A percentile compares a stretch with the other conserved stretches of the same genome.
Evolutionary conservation across 768 basidiomycete genomes (phyloP).

Genomic region (Mycena haematopus): DNA sequence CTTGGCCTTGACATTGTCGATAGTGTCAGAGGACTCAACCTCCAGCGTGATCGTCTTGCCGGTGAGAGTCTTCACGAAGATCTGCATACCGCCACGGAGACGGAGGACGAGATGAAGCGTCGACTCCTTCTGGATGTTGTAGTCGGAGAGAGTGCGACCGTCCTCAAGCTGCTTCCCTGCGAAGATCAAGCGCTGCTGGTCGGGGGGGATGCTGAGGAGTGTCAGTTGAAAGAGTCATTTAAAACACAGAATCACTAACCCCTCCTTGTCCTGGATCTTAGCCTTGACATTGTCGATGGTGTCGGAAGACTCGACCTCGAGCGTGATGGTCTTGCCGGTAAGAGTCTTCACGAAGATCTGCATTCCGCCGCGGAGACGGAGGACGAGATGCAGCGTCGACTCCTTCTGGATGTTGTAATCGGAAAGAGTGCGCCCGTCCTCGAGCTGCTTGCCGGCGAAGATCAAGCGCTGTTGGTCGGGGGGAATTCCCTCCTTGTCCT

Average conservation of each 20-base stretch:
- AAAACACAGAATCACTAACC: no score
- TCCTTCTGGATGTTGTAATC: constrained; percentile 12
- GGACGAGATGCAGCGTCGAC: constrained; percentile 53
- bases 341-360: constrained; percentile 90
- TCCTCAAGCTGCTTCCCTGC: constrained; percentile 96
- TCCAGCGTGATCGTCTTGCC: constrained; percentile 81
- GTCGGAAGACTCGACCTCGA: constrained; percentile 92
- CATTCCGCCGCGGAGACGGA: constrained; percentile 90
- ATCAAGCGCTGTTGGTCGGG: not conserved
- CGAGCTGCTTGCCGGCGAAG: constrained; percentile 1
- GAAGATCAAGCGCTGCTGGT: constrained; percentile 91
- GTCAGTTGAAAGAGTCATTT: no score
- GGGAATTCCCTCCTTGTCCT: constrained; percentile 72
- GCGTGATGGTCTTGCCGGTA: constrained; percentile 90
- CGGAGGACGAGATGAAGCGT: constrained; percentile 75
- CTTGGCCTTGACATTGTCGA: constrained; percentile 79
- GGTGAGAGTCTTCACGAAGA: constrained; percentile 74
- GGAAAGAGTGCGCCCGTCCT: not conserved
- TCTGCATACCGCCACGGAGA: constrained; percentile 76
- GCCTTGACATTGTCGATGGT: constrained; percentile 92
- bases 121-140: constrained; percentile 84
- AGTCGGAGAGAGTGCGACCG: constrained; percentile 86
- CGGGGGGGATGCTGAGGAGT: constrained; percentile 65
- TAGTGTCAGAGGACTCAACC: constrained; percentile 78
- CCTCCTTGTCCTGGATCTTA: constrained; percentile 85